These are phyloP conservation scores for Russula foetens DNA, from an alignment of 768 basidiomycete genomes.

Conservation along the genomic window DNA sequence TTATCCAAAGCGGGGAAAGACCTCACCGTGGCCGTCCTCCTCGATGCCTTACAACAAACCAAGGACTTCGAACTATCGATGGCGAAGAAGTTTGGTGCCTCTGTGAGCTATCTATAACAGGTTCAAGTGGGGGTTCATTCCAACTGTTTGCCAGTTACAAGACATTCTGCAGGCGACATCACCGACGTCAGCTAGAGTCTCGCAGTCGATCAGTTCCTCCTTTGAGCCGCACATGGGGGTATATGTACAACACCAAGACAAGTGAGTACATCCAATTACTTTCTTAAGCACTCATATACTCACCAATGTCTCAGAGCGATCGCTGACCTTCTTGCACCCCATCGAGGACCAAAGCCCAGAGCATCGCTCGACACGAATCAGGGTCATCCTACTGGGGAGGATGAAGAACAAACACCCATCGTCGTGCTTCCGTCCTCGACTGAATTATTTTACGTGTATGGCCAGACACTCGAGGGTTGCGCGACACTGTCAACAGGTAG, in stretches of 20 bases:
- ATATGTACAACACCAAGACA: constrained; percentile 95
- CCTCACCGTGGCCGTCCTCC: constrained; percentile 66
- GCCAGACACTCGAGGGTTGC: constrained; percentile 90
- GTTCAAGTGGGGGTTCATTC: background rate
- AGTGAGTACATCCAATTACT: constrained; percentile 37
- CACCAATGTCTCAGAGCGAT: constrained; percentile 51
- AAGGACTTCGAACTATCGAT: constrained; percentile 83
- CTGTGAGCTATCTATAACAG: constrained; percentile 40
- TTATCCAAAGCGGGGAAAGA: constrained; percentile 70
- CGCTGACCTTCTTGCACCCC: constrained; percentile 81
- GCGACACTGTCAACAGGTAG: constrained; percentile 82
- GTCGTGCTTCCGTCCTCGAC: constrained; percentile 88
- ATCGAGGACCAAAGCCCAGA: constrained; percentile 56
- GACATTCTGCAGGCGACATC: constrained; percentile 53
- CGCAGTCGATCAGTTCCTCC: constrained; percentile 71
- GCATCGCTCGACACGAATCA: constrained; percentile 54
- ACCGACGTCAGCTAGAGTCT: constrained; percentile 40
- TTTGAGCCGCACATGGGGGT: constrained; percentile 91
- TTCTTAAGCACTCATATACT: background rate
- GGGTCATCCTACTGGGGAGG: constrained; percentile 33
- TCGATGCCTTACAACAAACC: constrained; percentile 82
- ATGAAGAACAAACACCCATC: constrained; percentile 41
- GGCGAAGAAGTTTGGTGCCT: constrained; percentile 71
- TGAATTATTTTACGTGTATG: constrained; percentile 96
- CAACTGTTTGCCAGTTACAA: constrained; percentile 38